Percentiles rank a stretch among this genome's conserved stretches.
These are phyloP conservation scores for Solanum commersonii DNA, from an alignment of 257 asterid genomes.

Conservation along the genomic window DNA sequence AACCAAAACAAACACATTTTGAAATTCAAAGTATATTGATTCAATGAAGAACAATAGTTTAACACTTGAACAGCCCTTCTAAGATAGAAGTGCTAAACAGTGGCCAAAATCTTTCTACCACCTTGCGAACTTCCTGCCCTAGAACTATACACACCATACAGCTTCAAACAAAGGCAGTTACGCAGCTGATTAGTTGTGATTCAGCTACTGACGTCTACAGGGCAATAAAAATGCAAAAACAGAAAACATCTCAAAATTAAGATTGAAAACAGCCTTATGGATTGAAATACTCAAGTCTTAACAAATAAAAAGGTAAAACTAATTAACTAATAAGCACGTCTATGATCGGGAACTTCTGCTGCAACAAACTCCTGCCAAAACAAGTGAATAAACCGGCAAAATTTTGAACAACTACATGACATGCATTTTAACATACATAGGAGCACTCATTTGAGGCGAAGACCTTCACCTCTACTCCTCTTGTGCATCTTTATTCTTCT, in stretches of 20 bases:
- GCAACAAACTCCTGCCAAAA: neutral
- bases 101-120: neutral
- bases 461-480: constrained; percentile 15
- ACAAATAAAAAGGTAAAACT: neutral
- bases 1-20: neutral
- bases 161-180: neutral
- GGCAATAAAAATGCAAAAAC: neutral
- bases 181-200: neutral
- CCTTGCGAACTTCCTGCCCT: neutral
- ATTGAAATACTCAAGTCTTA: neutral
- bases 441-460: neutral
- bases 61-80: neutral
- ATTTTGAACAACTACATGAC: constrained; percentile 3
- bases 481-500: constrained; percentile 60
- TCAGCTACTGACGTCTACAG: neutral
- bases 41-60: neutral
- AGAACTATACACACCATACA: neutral
- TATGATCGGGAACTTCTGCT: neutral
- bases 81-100: neutral
- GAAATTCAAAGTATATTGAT: neutral
- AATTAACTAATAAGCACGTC: neutral
- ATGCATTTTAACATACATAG: constrained; percentile 10
- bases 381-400: neutral
- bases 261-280: neutral
- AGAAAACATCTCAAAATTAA: neutral